Conservation (phyloP, 1,139 yeast genomes). For the Geotrichum candidum region DNA sequence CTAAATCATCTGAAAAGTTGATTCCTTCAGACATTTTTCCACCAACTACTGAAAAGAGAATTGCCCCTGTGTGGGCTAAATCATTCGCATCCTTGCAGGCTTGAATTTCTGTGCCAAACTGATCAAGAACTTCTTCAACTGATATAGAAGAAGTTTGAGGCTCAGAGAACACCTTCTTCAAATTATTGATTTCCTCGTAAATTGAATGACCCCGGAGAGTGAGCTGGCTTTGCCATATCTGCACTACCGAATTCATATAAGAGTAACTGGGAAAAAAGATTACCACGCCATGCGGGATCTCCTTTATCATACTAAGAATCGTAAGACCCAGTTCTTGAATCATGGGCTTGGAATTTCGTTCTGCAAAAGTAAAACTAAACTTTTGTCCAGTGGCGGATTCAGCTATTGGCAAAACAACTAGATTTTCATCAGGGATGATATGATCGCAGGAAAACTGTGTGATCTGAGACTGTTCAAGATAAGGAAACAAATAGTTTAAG, state of each 20-base stretch:
- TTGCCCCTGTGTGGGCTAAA: slow-evolving; percentile 45
- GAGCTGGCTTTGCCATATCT: slow-evolving; percentile 45
- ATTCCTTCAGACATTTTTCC: slow-evolving; percentile 95
- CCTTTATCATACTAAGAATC: slow-evolving; percentile 40
- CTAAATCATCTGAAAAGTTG: slow-evolving; percentile 78
- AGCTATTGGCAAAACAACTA: slow-evolving; percentile 53
- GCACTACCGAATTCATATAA: slow-evolving; percentile 50
- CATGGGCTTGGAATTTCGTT: slow-evolving; percentile 46
- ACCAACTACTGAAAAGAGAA: slow-evolving; percentile 81
- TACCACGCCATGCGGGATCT: slow-evolving; percentile 70
- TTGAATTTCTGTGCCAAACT: slow-evolving; percentile 41
- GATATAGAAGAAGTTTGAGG: slow-evolving; percentile 36
- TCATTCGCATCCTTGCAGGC: background rate
- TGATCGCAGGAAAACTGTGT: slow-evolving; percentile 72
- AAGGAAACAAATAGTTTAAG: slow-evolving; percentile 59
- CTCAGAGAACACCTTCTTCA: slow-evolving; percentile 47
- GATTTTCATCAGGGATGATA: slow-evolving; percentile 65
- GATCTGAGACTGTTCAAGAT: slow-evolving; percentile 40
- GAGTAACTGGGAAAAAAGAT: slow-evolving; percentile 81
- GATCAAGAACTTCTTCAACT: slow-evolving; percentile 44
- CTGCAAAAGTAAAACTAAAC: slow-evolving; percentile 67
- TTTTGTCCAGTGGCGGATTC: slow-evolving; percentile 26
- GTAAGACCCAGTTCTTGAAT: slow-evolving; percentile 50
- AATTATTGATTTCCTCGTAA: slow-evolving; percentile 15
- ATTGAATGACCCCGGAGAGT: background rate